Conservation (phyloP, 2,329 filamentous ascomycete species). For the Diaporthe sp. region DNA sequence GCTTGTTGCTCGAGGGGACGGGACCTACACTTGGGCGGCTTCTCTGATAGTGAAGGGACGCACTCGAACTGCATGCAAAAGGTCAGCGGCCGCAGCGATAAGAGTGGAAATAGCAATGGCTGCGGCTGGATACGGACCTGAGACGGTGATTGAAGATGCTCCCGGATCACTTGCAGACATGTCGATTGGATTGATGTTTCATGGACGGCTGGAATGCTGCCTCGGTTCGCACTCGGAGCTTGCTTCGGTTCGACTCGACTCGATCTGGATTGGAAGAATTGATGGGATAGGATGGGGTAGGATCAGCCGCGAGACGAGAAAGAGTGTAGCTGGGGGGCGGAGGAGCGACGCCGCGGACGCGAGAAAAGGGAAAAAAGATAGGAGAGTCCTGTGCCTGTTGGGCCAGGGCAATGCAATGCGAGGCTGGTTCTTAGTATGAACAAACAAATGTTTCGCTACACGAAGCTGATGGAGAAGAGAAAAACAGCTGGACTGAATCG, state of each 20-base stretch:
- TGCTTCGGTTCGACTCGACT: conserved; percentile 12
- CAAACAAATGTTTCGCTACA: conserved; percentile 31
- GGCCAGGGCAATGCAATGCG: not conserved
- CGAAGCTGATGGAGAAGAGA: conserved; percentile 21
- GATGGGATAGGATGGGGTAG: conserved; percentile 10
- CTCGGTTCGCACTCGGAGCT: not conserved
- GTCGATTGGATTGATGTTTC: conserved; percentile 33
- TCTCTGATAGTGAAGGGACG: conserved; percentile 88
- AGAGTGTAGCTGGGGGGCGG: not conserved
- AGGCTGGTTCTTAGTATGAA: conserved; percentile 26
- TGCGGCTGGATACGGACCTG: conserved; percentile 57
- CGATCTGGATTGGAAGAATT: not conserved
- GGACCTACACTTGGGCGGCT: conserved; percentile 84
- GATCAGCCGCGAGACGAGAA: conserved; percentile 1
- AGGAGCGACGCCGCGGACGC: not conserved
- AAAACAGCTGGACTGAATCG: not conserved
- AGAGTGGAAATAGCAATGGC: not conserved
- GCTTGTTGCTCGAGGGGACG: not conserved
- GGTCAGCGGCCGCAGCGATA: conserved; percentile 46
- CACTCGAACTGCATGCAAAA: conserved; percentile 68
- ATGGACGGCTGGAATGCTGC: conserved; percentile 32
- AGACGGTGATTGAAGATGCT: conserved; percentile 71
- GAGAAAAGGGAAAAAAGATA: conserved; percentile 14
- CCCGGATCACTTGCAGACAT: conserved; percentile 58
- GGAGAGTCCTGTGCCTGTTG: not conserved